Evolutionary conservation across 306 rosid species (phyloP), one percentile per base, ranked within the genome.

Genomic region (Macrotyloma uniflorum): DNA sequence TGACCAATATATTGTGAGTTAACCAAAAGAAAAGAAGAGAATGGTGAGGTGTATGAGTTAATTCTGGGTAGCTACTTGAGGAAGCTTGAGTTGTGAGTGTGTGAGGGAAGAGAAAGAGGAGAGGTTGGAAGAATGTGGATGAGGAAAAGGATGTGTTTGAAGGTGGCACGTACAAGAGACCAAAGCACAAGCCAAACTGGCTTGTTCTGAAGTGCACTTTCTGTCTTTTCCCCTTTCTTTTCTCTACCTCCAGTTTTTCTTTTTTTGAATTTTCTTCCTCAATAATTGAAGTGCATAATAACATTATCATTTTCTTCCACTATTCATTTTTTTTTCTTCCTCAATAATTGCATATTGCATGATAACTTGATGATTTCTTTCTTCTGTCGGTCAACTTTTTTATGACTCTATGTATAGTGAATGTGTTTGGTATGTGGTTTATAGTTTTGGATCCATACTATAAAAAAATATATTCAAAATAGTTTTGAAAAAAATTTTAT

Each of bases 161-260:
- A 87, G 87, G 64, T 83, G 84, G 35, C 82, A 87, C 87, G 84
- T 86, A 85, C 83, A 82, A 64, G 49, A 84, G 84, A 85, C 91
- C 91, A 87, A 87, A 83, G 88, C 68, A 78, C 84, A 83, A 89
- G 89, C 93, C 92, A 91, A 85, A 81, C 88, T 80, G 74, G 79
- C 84, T 86, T 85, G 49, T 59, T 82, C 90, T 91, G 86, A 90
- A 85, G 86, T 88, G 85, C 91, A 80, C 94, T 90, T 90, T 89
- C 93, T 88, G 94, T 90, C 97, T 88, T 90, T 88, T 90, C 85
- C 90, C 57, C 88, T 43, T 83, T 81, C 90, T 85, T 85, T 67
- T 16, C 67, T 70, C 87, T 79, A 83, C 72, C 74, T 62, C 13
- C 50, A 35, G 28, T 53, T 53, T 33, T 65, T 50, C 18, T 53